A percentile compares a stretch with the other conserved stretches of the same genome.
These are phyloP conservation scores for Dioszegia hungarica DNA, from an alignment of 768 basidiomycete genomes.

Conservation along the genomic window DNA sequence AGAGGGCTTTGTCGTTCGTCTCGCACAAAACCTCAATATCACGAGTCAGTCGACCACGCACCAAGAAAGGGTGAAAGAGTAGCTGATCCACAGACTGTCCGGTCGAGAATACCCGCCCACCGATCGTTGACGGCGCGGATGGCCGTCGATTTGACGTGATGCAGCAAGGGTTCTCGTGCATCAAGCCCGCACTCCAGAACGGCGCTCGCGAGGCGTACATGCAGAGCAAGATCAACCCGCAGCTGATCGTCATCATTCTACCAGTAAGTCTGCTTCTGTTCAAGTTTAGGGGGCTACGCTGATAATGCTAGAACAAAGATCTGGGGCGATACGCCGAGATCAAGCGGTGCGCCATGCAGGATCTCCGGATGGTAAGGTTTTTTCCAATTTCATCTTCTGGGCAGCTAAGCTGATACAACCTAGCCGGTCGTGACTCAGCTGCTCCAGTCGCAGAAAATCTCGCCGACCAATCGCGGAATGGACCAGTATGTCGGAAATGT, in stretches of 20 bases:
- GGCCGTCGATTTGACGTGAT: background rate
- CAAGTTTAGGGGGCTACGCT: no score
- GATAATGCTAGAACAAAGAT: conserved; percentile 37
- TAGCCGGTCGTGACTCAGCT: conserved; percentile 44
- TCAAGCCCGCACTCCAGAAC: conserved; percentile 8
- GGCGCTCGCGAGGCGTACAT: conserved; percentile 27
- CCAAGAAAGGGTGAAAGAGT: background rate
- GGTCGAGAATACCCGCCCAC: background rate
- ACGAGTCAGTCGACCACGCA: background rate
- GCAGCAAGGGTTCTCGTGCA: conserved; percentile 1
- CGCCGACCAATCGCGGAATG: conserved; percentile 2
- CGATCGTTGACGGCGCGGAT: background rate
- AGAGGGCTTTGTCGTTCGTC: background rate
- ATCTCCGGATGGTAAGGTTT: conserved; percentile 1
- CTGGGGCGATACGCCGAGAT: conserved; percentile 29
- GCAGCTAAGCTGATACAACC: background rate
- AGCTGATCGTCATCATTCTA: conserved; percentile 39
- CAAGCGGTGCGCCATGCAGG: conserved; percentile 17
- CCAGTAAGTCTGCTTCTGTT: conserved; percentile 24
- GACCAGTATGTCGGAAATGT: conserved; percentile 39
- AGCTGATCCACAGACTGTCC: conserved; percentile 1
- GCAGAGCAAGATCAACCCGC: conserved; percentile 27
- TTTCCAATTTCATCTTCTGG: background rate
- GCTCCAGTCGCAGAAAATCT: conserved; percentile 28
- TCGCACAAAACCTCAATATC: background rate